Conservation (phyloP, 805 yeast genomes). For the Yamadazyma phyllophila region DNA sequence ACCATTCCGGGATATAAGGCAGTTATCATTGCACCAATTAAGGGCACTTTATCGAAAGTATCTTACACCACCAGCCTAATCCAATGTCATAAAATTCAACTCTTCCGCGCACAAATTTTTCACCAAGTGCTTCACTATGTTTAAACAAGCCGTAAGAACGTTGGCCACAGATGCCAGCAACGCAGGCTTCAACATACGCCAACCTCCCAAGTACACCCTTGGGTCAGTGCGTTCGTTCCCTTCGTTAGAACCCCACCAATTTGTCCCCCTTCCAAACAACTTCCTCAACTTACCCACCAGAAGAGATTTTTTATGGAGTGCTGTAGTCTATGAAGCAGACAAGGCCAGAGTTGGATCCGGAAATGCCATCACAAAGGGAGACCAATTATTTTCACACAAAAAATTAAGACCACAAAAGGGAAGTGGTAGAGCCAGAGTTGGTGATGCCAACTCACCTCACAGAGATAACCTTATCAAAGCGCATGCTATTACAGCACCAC, state of each 20-base stretch:
- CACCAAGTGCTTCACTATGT: slow-evolving; percentile 17
- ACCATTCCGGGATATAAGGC: no score
- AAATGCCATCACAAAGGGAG: slow-evolving; percentile 82
- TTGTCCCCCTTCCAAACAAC: slow-evolving; percentile 73
- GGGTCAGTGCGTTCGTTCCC: slow-evolving; percentile 84
- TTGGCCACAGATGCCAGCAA: slow-evolving; percentile 26
- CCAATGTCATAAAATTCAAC: background rate
- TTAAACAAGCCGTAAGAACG: slow-evolving; percentile 26
- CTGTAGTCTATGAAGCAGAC: slow-evolving; percentile 90
- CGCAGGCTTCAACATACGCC: slow-evolving; percentile 22
- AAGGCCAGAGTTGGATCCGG: slow-evolving; percentile 85
- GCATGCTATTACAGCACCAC: slow-evolving; percentile 85
- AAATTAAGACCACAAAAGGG: slow-evolving; percentile 91
- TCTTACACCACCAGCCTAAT: background rate
- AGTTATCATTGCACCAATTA: no score
- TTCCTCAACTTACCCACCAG: slow-evolving; percentile 75
- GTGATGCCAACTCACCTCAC: slow-evolving; percentile 93
- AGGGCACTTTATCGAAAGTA: no score
- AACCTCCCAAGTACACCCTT: slow-evolving; percentile 70
- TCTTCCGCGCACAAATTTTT: slow-evolving; percentile 5
- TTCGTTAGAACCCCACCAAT: slow-evolving; percentile 77
- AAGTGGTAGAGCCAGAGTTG: slow-evolving; percentile 90
- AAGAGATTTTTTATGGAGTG: slow-evolving; percentile 91
- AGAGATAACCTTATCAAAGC: slow-evolving; percentile 90
- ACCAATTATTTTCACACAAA: slow-evolving; percentile 78